These are phyloP conservation scores for Backusella mclennaniae DNA, from an alignment of 192 early-diverging fungal genomes.

Conservation along the genomic window DNA sequence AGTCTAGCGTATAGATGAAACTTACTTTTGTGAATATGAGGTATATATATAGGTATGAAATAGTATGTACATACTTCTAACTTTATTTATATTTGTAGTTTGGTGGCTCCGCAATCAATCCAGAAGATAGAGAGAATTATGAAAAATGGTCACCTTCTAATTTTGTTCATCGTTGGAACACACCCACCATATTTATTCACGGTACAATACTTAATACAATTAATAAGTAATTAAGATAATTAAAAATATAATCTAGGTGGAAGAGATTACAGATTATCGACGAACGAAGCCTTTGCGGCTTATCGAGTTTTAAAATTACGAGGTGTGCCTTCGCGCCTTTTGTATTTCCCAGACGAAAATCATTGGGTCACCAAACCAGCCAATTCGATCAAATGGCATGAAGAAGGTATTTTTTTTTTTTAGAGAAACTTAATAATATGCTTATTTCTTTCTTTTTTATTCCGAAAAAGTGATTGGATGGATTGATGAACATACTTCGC, in stretches of 20 bases:
- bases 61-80: not conserved
- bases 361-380: conserved; percentile 65
- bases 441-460: not conserved
- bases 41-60: conserved; percentile 13
- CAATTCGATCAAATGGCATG: conserved; percentile 73
- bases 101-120: conserved; percentile 59
- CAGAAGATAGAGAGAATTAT: conserved; percentile 48
- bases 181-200: conserved; percentile 78
- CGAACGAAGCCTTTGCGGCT: conserved; percentile 65
- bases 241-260: conserved; percentile 8
- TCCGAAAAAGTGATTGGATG: not conserved
- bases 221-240: not conserved
- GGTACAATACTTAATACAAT: conserved; percentile 23
- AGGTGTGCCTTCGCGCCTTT: conserved; percentile 61
- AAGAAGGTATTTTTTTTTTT: conserved; percentile 42
- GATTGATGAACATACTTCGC: not conserved
- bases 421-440: too few species aligned
- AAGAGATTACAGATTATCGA: conserved; percentile 64
- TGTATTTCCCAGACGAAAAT: conserved; percentile 79
- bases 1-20: conserved; percentile 50
- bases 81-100: conserved; percentile 40
- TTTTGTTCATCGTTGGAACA: conserved; percentile 64
- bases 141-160: conserved; percentile 69
- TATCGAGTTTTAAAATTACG: conserved; percentile 76
- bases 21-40: conserved; percentile 77